phyloP scores from a whole-genome alignment of 2,329 filamentous ascomycete species.

The Exophiala sp. region DNA sequence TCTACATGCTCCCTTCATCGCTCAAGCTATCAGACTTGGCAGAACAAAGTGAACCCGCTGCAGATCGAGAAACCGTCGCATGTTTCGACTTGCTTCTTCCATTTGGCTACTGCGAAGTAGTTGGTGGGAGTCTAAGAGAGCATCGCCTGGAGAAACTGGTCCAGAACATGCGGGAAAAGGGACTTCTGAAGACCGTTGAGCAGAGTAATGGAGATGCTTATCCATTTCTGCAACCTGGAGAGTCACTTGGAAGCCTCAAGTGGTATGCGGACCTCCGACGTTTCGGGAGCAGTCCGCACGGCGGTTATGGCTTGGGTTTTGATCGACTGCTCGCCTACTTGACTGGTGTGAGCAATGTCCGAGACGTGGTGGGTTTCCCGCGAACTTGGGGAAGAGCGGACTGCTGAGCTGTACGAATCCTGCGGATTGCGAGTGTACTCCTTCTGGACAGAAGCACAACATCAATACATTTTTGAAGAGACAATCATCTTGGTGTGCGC shows the following conservation, averaged over 20 bases:
- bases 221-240: slow-evolving; percentile 36
- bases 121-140: slow-evolving; percentile 85
- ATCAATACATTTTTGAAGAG: no score
- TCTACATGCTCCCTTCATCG: slow-evolving; percentile 70
- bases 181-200: slow-evolving; percentile 47
- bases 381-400: slow-evolving; percentile 59
- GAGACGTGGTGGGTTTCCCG: slow-evolving; percentile 83
- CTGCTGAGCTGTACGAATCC: slow-evolving; percentile 34
- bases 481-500: no score
- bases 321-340: slow-evolving; percentile 83
- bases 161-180: slow-evolving; percentile 66
- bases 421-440: not conserved
- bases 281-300: slow-evolving; percentile 89
- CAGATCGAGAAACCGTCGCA: slow-evolving; percentile 60
- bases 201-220: slow-evolving; percentile 26
- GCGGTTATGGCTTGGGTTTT: slow-evolving; percentile 86
- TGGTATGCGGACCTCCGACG: slow-evolving; percentile 88
- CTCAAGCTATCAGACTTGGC: not conserved
- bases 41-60: not conserved
- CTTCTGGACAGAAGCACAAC: no score
- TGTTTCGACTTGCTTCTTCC: slow-evolving; percentile 83
- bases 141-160: slow-evolving; percentile 67
- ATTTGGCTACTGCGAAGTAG: slow-evolving; percentile 80
- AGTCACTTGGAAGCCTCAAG: slow-evolving; percentile 55
- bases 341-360: slow-evolving; percentile 73